Evolutionary conservation across 306 rosid genomes (phyloP).

Genomic region (Castanea crenata): DNA sequence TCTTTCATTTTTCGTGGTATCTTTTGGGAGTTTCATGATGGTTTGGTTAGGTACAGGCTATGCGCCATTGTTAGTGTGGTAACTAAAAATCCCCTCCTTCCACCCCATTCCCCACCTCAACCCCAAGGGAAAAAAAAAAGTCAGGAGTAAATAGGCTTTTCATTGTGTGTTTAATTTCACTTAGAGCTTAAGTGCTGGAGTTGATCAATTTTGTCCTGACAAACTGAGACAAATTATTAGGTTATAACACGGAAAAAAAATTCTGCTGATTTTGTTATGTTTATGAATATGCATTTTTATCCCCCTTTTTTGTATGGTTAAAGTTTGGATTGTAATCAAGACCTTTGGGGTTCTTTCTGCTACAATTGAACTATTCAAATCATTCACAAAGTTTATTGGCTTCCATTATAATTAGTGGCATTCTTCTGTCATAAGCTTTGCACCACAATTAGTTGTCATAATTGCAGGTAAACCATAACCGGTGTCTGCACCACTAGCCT

Average conservation of each 20-base stretch:
- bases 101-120: background rate
- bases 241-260: constrained; percentile 31
- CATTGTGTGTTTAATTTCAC: constrained; percentile 25
- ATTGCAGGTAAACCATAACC: background rate
- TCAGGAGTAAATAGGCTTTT: constrained; percentile 28
- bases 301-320: too few relatives aligned
- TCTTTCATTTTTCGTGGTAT: constrained; percentile 11
- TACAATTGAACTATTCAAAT: background rate
- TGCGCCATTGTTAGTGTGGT: constrained; percentile 16
- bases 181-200: constrained; percentile 20
- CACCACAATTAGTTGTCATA: background rate
- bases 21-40: constrained; percentile 33
- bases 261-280: constrained; percentile 31
- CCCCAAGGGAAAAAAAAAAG: background rate
- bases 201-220: constrained; percentile 39
- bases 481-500: background rate
- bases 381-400: background rate
- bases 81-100: constrained; percentile 7
- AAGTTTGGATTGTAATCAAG: too few relatives aligned
- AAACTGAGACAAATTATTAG: constrained; percentile 31
- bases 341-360: background rate
- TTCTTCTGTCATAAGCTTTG: background rate
- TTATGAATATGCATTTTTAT: constrained; percentile 20
- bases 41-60: constrained; percentile 32
- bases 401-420: background rate